A percentile compares a stretch with the other conserved stretches of the same genome.
Evolutionary conservation across 176 grass and related monocot genomes (phyloP).

Genomic region (Dendrocalamus sinicus): DNA sequence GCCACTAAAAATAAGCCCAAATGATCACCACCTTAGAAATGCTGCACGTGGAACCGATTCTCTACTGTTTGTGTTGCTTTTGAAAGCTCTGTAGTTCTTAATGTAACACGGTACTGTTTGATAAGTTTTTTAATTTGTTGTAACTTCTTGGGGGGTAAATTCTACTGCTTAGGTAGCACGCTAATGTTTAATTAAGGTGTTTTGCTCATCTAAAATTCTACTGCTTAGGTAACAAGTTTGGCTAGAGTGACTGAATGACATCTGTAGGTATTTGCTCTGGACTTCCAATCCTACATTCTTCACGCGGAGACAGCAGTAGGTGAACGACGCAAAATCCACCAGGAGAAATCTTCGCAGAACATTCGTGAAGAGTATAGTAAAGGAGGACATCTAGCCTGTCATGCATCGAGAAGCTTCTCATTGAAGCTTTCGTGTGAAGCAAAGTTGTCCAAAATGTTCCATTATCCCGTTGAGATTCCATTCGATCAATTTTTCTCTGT

Average conservation of each 20-base stretch:
- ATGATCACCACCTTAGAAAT: no score
- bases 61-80: neutral
- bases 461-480: conserved; percentile 17
- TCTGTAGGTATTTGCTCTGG: neutral
- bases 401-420: conserved; percentile 28
- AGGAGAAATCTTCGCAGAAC: conserved; percentile 1
- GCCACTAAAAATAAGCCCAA: no score
- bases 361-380: conserved; percentile 42
- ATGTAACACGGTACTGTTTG: neutral
- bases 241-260: neutral
- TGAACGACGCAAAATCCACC: neutral
- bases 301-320: conserved; percentile 21
- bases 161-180: neutral
- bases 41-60: neutral
- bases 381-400: conserved; percentile 6
- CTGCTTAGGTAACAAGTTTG: conserved; percentile 23
- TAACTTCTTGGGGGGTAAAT: neutral
- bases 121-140: neutral
- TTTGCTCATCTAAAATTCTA: neutral
- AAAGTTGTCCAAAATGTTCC: conserved; percentile 16
- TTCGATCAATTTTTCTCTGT: neutral
- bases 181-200: neutral
- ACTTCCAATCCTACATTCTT: conserved; percentile 28
- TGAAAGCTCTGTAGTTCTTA: neutral
- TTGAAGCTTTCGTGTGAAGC: conserved; percentile 27